These are phyloP conservation scores for Cytospora piceae DNA, from an alignment of 2,329 filamentous ascomycete genomes.

Conservation along the genomic window DNA sequence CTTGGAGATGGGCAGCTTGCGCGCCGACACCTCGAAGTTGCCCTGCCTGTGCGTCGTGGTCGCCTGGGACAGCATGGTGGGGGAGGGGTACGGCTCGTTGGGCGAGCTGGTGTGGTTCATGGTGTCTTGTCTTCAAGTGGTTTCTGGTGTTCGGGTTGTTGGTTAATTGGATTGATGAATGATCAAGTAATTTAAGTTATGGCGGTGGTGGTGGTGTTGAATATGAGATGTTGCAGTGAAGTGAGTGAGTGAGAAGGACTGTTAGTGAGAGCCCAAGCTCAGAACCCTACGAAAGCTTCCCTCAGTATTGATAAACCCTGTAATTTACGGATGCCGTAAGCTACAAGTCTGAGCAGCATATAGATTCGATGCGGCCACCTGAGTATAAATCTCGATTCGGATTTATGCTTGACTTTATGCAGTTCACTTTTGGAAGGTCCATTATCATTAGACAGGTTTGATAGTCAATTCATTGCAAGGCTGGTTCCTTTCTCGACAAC, in stretches of 20 bases:
- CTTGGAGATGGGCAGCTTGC: constrained; percentile 94
- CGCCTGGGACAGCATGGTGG: constrained; percentile 53
- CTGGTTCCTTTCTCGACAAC: neutral
- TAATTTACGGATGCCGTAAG: neutral
- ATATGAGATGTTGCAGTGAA: constrained; percentile 2
- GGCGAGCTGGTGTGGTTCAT: constrained; percentile 48
- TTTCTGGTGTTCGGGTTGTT: neutral
- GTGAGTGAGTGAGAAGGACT: neutral
- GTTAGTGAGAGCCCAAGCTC: neutral
- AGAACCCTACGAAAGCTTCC: neutral
- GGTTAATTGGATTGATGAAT: neutral
- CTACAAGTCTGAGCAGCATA: neutral
- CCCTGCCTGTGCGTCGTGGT: constrained; percentile 63
- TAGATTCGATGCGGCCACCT: neutral
- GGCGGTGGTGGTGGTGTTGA: neutral
- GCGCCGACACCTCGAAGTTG: constrained; percentile 75
- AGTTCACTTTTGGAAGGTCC: too few species aligned
- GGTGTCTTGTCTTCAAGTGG: neutral
- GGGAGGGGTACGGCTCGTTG: constrained; percentile 60
- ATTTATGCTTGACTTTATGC: neutral
- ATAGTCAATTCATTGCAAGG: neutral
- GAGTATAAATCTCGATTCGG: neutral
- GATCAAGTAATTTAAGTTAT: neutral
- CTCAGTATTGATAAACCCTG: neutral
- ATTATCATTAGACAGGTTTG: too few species aligned